Percentiles rank a stretch among this genome's conserved stretches.
Conservation (phyloP, 2,329 filamentous ascomycete species). For the Bipolaris cookei region DNA sequence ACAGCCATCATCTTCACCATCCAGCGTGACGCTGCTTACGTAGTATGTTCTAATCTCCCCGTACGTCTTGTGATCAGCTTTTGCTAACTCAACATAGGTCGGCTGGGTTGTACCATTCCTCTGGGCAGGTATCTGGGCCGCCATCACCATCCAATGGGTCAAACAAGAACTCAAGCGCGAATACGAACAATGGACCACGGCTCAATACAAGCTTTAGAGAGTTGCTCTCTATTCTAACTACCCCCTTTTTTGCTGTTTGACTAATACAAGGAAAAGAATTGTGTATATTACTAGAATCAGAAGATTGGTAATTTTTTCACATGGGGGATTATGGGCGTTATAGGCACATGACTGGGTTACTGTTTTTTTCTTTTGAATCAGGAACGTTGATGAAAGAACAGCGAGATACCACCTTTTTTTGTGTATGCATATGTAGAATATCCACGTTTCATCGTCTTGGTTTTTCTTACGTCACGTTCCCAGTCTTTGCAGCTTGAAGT, state of each 20-base stretch:
- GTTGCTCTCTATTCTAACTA: not conserved
- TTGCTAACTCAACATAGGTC: slow-evolving; percentile 38
- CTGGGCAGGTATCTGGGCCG: slow-evolving; percentile 57
- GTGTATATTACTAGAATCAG: too few relatives aligned
- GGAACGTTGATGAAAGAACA: not conserved
- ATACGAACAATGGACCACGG: slow-evolving; percentile 46
- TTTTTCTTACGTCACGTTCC: not conserved
- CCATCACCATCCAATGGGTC: slow-evolving; percentile 56
- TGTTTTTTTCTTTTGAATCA: not conserved
- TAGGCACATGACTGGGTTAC: not conserved
- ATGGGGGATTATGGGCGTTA: too few relatives aligned
- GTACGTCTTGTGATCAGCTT: not conserved
- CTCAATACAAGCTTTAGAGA: slow-evolving; percentile 47
- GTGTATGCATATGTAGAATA: slow-evolving; percentile 1
- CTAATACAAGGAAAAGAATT: not conserved
- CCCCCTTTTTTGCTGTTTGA: not conserved
- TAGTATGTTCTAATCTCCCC: slow-evolving; percentile 43
- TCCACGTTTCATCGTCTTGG: not conserved
- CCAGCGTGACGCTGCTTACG: slow-evolving; percentile 55
- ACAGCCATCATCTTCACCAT: slow-evolving; percentile 58
- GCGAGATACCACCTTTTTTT: slow-evolving; percentile 13
- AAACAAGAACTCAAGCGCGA: slow-evolving; percentile 46
- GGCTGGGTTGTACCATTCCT: slow-evolving; percentile 59
- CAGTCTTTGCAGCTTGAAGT: not conserved
- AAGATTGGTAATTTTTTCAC: too few relatives aligned